Base-by-base conservation (phyloP, 2,329 filamentous ascomycete species). In the Aspergillus sp. region DNA sequence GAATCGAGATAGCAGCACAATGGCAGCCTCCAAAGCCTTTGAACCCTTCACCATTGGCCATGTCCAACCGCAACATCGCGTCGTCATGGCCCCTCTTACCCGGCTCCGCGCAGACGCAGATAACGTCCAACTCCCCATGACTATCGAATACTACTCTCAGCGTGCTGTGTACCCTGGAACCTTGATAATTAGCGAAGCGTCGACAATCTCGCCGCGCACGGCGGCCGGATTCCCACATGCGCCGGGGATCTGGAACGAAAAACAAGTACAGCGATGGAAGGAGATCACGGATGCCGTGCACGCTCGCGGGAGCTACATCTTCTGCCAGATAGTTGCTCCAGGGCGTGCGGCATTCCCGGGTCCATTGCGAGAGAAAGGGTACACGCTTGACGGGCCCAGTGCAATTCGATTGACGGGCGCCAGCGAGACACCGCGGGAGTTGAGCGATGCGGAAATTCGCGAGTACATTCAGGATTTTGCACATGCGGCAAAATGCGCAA, bases 221-320 rank as follows among this genome's bases (percentile, higher is more conserved):
- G 68, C 62, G 34, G 70, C 71, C 34, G 70, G 73, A 39, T 73
- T 71, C 51, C 64, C 63, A 29, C 73, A 77, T 48, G 69, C 73
- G 1, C 79, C 81, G 0, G 79, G 78, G 38, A 77, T 81, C 51
- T 81, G 70, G 56, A 75, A 61, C 4, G 60, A 70, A 0, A 70
- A 67, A 8, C 78, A 83, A 47, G 67, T 81, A 12, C 67, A 66
- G 1, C 75, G 69, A 0, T 85, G 81, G 82, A 76, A 73, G 51
- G 62, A 71, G 3, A 66, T 85, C 35, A 78, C 75, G 1, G 72
- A 79, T n/a, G 75, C 73, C 0, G 79, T 85, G 0, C 82, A 86
- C 55, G 67, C 67, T 12, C 79, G 79, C 50, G 76, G 76, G 1
- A 73, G 71, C 9, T 79, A 70, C 56, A 79, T 84, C 30, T 82